Conservation (phyloP, 257 asterid species). For the Solanum chiquidenum region DNA sequence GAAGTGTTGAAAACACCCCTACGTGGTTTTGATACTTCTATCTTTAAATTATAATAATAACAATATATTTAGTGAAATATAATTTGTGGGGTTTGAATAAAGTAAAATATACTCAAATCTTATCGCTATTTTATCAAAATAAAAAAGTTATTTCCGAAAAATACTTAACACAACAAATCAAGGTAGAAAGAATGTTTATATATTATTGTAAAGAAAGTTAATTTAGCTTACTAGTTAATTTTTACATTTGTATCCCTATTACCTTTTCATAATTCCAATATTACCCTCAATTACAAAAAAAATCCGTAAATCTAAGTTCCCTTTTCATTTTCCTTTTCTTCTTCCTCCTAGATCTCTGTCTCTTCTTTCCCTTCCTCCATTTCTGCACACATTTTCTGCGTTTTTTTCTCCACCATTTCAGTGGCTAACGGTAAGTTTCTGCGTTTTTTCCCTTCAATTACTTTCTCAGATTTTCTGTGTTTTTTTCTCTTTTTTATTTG, state of each 20-base stretch:
- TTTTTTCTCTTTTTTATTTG: neutral
- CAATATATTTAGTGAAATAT: no score
- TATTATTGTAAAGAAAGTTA: neutral
- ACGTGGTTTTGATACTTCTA: no score
- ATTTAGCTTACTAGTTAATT: neutral
- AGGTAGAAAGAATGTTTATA: neutral
- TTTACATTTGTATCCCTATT: neutral
- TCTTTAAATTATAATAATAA: no score
- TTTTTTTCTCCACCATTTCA: neutral
- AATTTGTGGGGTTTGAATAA: rapidly evolving
- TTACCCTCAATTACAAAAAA: neutral
- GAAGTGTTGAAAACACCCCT: no score
- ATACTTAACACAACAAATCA: no score
- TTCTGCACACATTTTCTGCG: neutral
- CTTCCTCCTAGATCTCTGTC: neutral
- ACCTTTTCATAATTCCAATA: neutral
- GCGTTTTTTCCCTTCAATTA: neutral
- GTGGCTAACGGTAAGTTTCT: neutral
- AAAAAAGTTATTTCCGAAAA: rapidly evolving
- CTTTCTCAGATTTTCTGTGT: neutral
- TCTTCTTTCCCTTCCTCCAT: neutral
- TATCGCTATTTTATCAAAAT: no score
- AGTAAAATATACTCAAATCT: no score
- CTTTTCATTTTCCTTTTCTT: neutral
- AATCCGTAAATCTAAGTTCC: neutral